Conservation (phyloP, 345 rosid species). For the Schrenkiella parvula region DNA sequence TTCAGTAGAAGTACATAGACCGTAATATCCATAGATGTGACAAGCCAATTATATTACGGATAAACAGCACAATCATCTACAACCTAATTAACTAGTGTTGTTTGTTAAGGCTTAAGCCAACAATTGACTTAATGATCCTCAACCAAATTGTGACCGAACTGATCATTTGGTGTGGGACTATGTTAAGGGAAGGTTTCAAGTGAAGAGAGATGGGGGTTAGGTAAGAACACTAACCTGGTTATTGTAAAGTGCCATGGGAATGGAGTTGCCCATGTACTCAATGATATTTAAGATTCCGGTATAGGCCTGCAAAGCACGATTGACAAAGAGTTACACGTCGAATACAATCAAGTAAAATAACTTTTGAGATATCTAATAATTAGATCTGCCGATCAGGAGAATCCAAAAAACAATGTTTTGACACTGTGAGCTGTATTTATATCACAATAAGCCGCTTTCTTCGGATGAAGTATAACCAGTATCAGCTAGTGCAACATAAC, state of each 20-base stretch:
- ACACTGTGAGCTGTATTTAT: not conserved
- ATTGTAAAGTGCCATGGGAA: slow-evolving; percentile 69
- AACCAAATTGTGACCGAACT: not conserved
- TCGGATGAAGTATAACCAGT: not conserved
- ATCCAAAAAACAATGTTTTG: not conserved
- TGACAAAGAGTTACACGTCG: not conserved
- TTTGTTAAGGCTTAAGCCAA: not conserved
- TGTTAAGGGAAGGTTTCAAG: not conserved
- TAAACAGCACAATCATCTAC: not conserved
- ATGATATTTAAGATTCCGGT: slow-evolving; percentile 75
- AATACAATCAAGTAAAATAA: not conserved
- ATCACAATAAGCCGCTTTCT: not conserved
- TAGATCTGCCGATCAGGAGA: not conserved
- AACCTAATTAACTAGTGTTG: slow-evolving; percentile 5
- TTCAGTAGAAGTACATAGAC: not conserved
- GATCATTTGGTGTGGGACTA: not conserved
- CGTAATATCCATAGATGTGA: not conserved
- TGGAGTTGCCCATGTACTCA: slow-evolving; percentile 53
- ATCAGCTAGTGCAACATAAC: not conserved
- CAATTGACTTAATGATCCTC: not conserved
- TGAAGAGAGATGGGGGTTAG: not conserved
- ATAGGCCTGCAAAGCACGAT: slow-evolving; percentile 62
- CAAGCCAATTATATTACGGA: not conserved
- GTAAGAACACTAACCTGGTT: slow-evolving; percentile 61
- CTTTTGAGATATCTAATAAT: not conserved